Evolutionary conservation across 768 basidiomycete species (phyloP), one percentile per base, ranked within the genome.

Genomic region (Mycena sanguinolenta): DNA sequence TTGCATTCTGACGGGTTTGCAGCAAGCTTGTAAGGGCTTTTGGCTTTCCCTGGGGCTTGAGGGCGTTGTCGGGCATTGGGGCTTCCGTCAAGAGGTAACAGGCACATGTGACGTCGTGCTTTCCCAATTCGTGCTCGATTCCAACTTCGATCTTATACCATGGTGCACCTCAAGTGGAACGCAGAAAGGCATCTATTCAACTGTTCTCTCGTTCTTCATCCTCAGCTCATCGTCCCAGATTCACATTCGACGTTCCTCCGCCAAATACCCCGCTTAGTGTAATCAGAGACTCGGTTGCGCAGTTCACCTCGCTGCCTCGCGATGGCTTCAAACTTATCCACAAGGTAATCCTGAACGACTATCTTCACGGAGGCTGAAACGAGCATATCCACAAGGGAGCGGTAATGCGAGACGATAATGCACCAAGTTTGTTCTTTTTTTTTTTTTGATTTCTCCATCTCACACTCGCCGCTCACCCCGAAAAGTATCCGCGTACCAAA

Each of bases 381-480:
- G 95, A 96, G 79, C 87, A 98, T 76, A 90, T 99, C 72, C 91
- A 93, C 82, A 89, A 92, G 54, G 97, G 97, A 44, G 96, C 95
- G 2, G 88, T 98, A 79, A 92, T 98, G 88, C 92, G 91, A 74
- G 95, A 97, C 77, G 91, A 96, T 78, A 78, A 82, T 67, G 87
- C 89, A 10, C 87, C 91, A 54, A 82, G 91, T 93, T 73, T 82
- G 87, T 77, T 39, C 44, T 42, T 49, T 21, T 25, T n/a, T n/a
- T n/a, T n/a, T n/a, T n/a, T n/a, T n/a, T n/a, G n/a, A n/a, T n/a
- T n/a, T 16, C 4, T 52, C 57, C 16, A 9, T 39, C 50, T 50
- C 49, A 25, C 38, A 53, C 23, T n/a, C 30, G 36, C 39, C 39
- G 67, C 63, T 76, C 39, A 76, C 58, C 64, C 39, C 55, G 53